Percentiles rank a stretch among this genome's conserved stretches.
Evolutionary conservation across 1,139 yeast genomes (phyloP).

Genomic region (Pneumocystis murina): DNA sequence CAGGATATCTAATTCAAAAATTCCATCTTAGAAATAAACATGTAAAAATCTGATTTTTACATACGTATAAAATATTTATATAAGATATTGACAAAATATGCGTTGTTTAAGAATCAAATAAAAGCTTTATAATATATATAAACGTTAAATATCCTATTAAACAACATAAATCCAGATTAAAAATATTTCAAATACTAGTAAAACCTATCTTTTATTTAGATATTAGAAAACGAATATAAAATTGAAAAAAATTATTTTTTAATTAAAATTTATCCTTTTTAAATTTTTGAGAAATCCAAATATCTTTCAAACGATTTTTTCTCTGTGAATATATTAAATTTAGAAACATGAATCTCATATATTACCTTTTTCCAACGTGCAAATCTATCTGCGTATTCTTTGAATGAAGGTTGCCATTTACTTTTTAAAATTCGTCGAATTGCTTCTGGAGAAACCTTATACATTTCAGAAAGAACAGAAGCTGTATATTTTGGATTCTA

Average conservation of each 20-base stretch:
- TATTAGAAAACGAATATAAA: neutral
- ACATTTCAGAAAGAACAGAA: constrained; percentile 47
- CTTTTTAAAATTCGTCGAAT: constrained; percentile 65
- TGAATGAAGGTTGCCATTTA: constrained; percentile 52
- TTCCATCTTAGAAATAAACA: too few relatives aligned
- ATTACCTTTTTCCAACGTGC: constrained; percentile 40
- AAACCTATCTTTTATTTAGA: neutral
- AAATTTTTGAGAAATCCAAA: neutral
- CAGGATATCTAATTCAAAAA: too few relatives aligned
- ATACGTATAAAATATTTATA: too few relatives aligned
- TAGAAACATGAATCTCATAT: constrained; percentile 18
- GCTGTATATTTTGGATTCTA: constrained; percentile 44
- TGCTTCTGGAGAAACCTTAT: constrained; percentile 67
- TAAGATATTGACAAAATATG: too few relatives aligned
- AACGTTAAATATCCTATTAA: too few relatives aligned
- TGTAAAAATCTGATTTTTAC: too few relatives aligned
- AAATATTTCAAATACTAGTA: neutral
- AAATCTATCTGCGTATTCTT: constrained; percentile 33
- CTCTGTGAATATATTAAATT: neutral
- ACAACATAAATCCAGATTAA: neutral
- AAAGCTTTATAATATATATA: too few relatives aligned
- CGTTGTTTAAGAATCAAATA: too few relatives aligned
- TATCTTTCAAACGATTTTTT: neutral
- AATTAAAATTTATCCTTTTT: neutral
- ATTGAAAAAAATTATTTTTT: neutral